phyloP scores from a whole-genome alignment of 2,329 filamentous ascomycete species.

The Apiospora marii region DNA sequence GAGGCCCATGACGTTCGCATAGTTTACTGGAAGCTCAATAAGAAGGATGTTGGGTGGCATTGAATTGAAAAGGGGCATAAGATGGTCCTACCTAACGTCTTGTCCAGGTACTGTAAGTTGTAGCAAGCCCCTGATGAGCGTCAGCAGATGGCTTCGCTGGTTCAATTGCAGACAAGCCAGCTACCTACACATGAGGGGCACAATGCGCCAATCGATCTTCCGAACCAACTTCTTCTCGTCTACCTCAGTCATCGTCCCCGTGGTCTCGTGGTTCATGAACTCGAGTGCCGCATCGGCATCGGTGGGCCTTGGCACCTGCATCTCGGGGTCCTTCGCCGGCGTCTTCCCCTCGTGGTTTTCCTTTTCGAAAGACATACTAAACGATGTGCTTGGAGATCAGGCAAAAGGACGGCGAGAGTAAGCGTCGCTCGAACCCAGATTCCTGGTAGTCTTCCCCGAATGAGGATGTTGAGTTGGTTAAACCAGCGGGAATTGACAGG shows the following conservation, averaged over 20 bases:
- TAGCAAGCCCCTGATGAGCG: conserved; percentile 38
- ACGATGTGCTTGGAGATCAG: background rate
- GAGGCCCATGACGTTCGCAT: conserved; percentile 43
- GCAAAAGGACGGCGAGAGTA: background rate
- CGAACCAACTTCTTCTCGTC: conserved; percentile 38
- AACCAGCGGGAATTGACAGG: background rate
- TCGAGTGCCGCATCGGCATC: conserved; percentile 37
- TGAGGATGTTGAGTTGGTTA: background rate
- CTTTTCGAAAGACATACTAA: conserved; percentile 30
- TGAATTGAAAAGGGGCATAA: background rate
- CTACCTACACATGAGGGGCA: conserved; percentile 41
- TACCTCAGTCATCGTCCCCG: conserved; percentile 33
- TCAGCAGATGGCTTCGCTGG: background rate
- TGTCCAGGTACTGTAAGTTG: conserved; percentile 42
- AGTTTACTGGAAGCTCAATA: conserved; percentile 35
- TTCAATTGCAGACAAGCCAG: background rate
- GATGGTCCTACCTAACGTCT: conserved; percentile 36
- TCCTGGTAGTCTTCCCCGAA: background rate
- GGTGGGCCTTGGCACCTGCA: conserved; percentile 26
- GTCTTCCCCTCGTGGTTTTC: conserved; percentile 26
- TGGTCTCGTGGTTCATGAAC: conserved; percentile 33
- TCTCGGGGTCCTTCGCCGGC: background rate
- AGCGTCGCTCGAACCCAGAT: background rate
- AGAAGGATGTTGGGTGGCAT: background rate
- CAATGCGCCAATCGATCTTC: conserved; percentile 41